phyloP scores from a whole-genome alignment of 495 filamentous ascomycete genomes.

The Friedmanniomyces endolithicus region DNA sequence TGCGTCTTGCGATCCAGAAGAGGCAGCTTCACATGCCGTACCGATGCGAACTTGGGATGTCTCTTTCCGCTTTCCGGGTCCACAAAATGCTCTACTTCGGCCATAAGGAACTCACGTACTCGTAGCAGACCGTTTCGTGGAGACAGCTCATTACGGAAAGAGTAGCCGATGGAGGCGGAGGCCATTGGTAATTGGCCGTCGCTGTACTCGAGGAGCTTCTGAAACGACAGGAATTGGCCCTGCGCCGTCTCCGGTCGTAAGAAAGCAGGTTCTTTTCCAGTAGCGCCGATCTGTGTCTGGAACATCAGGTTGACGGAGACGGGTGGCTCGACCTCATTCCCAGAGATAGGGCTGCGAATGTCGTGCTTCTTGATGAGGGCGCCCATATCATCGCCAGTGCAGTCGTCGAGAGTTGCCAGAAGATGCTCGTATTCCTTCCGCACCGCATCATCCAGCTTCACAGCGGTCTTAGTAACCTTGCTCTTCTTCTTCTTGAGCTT shows the following conservation, averaged over 20 bases:
- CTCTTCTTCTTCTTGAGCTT: conserved; percentile 53
- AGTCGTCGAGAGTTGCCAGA: conserved; percentile 60
- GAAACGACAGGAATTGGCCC: conserved; percentile 64
- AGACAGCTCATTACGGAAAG: conserved; percentile 63
- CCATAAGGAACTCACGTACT: conserved; percentile 63
- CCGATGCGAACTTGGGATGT: conserved; percentile 55
- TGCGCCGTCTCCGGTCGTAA: conserved; percentile 58
- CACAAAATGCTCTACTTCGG: conserved; percentile 72
- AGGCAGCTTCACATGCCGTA: conserved; percentile 52
- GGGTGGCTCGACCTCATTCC: conserved; percentile 48
- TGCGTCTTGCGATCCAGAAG: conserved; percentile 62
- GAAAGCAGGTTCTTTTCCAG: conserved; percentile 50
- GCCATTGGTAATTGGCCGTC: conserved; percentile 63
- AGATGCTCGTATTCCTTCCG: conserved; percentile 56
- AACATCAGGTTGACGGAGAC: conserved; percentile 68
- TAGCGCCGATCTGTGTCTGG: conserved; percentile 57
- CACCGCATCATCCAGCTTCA: conserved; percentile 52
- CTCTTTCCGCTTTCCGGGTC: conserved; percentile 62
- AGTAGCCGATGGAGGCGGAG: conserved; percentile 64
- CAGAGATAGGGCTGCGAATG: conserved; percentile 51
- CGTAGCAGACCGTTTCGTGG: conserved; percentile 54
- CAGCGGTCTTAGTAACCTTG: conserved; percentile 40
- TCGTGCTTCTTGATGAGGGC: conserved; percentile 53
- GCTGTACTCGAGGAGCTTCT: conserved; percentile 69
- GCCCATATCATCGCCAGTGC: conserved; percentile 53